Evolutionary conservation across 2,329 filamentous ascomycete genomes (phyloP).

Genomic region (Penicillium sp.): DNA sequence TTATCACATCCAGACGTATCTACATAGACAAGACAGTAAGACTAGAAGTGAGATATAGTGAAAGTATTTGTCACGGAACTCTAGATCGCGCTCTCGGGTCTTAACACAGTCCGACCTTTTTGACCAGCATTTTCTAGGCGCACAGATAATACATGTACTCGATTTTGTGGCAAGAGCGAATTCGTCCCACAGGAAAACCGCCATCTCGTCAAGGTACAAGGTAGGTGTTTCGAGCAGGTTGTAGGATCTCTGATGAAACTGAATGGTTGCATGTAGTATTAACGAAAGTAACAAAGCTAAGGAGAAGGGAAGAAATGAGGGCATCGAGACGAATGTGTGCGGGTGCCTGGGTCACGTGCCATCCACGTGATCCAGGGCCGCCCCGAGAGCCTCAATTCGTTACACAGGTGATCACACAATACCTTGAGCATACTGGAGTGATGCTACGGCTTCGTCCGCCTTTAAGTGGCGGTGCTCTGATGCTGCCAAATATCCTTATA

Average conservation of each 20-base stretch:
- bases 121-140: conserved; percentile 1
- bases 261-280: too few species aligned
- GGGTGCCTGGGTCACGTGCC: too few species aligned
- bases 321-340: too few species aligned
- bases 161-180: conserved; percentile 9
- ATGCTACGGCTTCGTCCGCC: conserved; percentile 4
- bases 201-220: too few species aligned
- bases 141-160: conserved; percentile 7
- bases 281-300: too few species aligned
- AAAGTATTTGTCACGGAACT: neutral
- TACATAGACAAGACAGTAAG: too few species aligned
- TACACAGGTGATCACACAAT: conserved; percentile 10
- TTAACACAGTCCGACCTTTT: neutral
- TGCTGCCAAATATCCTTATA: neutral
- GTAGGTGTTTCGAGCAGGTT: too few species aligned
- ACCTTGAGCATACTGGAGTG: conserved; percentile 12
- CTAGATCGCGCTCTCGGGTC: neutral
- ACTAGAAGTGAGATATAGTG: neutral
- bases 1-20: neutral
- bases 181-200: too few species aligned
- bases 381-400: too few species aligned
- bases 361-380: too few species aligned
- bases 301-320: too few species aligned
- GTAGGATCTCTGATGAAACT: too few species aligned
- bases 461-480: conserved; percentile 2